Evolutionary conservation across 306 rosid genomes (phyloP), one percentile per base, ranked within the genome.

Genomic region (Cicer cuneatum): DNA sequence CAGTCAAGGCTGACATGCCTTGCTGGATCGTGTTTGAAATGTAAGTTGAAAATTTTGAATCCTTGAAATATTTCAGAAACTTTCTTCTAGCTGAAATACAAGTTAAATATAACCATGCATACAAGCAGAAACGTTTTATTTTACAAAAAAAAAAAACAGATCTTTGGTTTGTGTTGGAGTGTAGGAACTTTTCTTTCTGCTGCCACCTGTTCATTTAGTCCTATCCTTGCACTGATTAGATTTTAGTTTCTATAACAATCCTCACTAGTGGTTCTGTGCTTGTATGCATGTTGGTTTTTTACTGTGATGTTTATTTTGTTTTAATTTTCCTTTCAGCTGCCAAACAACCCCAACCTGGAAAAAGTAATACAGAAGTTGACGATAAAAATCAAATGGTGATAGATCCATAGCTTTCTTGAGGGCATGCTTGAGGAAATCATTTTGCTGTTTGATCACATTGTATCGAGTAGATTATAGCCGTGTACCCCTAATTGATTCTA

Each of bases 1-100:
- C 78, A 85, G 48, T 87, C 97, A 41, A 86, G 98, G 81, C 68
- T 94, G 75, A 94, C 97, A 4, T 94, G 97, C 78, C 93, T 94
- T 73, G 88, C 97, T 47, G 98, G 98, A 69, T 78, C 97, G 19
- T 80, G 88, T 86, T 29, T 94, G 33, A 91, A 85, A 79, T 82
- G 93, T 91, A 68, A 85, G 97, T 79, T 66, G 29, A 53, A 43
- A 53, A 48, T 49, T 24, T 64, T 47, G n/a, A 66, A 49, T 70
- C 21, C 16, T 40, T 48, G 61, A 41, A 77, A 35, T 65, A 38
- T 51, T 41, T 43, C 40, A 12, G 57, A 13, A 37, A 35, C 59
- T 29, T 29, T 29, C 7, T 39, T 46, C 41, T 48, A 5, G 10
- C 47, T 58, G 33, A 56, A 46, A 7, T 19, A 19, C 16, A 58